Conservation (phyloP, 352 stramenopile species). For the Pythium oligandrum region DNA sequence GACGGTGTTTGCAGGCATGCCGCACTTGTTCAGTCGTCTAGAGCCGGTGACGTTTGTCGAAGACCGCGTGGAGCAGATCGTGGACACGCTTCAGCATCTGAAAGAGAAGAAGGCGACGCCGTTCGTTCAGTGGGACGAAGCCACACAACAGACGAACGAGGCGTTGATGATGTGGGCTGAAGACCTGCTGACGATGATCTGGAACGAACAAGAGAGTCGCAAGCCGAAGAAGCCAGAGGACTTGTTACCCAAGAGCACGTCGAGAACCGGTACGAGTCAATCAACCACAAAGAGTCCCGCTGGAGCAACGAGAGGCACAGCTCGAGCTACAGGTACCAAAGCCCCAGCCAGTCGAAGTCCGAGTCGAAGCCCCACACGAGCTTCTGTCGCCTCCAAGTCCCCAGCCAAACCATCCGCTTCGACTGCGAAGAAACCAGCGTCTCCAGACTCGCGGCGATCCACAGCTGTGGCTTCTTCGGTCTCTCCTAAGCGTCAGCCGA, state of each 20-base stretch:
- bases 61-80: slow-evolving; percentile 41
- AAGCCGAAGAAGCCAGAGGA: slow-evolving; percentile 40
- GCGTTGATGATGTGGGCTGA: slow-evolving; percentile 56
- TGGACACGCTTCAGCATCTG: slow-evolving; percentile 33
- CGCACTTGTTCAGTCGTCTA: slow-evolving; percentile 31
- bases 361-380: neutral
- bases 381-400: neutral
- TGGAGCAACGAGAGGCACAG: too few species aligned
- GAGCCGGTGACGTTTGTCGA: slow-evolving; percentile 27
- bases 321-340: neutral
- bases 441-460: neutral
- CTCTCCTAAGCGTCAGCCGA: too few species aligned
- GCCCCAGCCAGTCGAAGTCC: neutral
- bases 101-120: slow-evolving; percentile 26
- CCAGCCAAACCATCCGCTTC: neutral
- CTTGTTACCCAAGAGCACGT: neutral
- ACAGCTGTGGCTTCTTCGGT: neutral
- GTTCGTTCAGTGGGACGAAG: slow-evolving; percentile 47
- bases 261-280: neutral
- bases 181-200: slow-evolving; percentile 49
- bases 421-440: neutral
- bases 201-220: slow-evolving; percentile 52
- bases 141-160: slow-evolving; percentile 44
- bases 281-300: neutral
- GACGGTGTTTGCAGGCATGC: slow-evolving; percentile 31